phyloP scores from a whole-genome alignment of 352 stramenopile genomes.

The Phytophthora agathidicida region DNA sequence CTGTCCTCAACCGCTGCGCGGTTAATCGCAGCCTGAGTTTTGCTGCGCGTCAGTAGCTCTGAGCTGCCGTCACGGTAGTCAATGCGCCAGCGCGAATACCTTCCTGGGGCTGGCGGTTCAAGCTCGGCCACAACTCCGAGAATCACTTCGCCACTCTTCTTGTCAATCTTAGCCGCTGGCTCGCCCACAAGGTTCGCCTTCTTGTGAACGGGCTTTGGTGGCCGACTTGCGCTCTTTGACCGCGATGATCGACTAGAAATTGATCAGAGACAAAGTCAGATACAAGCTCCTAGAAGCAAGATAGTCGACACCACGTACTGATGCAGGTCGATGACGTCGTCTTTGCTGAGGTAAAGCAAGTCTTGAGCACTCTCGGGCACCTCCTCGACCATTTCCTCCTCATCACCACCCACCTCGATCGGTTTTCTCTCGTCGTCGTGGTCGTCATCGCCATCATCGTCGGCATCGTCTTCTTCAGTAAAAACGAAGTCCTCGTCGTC shows the following conservation, averaged over 20 bases:
- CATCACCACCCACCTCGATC: not conserved
- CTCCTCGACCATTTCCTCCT: constrained; percentile 36
- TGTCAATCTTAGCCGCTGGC: constrained; percentile 44
- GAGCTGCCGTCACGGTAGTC: constrained; percentile 64
- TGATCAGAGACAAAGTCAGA: constrained; percentile 9
- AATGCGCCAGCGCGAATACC: constrained; percentile 60
- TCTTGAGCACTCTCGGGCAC: constrained; percentile 48
- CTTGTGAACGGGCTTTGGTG: constrained; percentile 15
- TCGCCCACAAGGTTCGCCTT: constrained; percentile 44
- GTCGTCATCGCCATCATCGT: constrained; percentile 22
- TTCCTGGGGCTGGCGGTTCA: constrained; percentile 16
- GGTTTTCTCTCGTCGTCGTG: constrained; percentile 14
- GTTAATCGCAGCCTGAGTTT: constrained; percentile 38
- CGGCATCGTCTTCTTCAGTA: constrained; percentile 36
- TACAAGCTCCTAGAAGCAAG: not conserved
- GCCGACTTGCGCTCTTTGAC: constrained; percentile 24
- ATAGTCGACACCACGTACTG: constrained; percentile 37
- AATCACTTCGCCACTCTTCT: constrained; percentile 37
- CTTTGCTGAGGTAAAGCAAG: constrained; percentile 53
- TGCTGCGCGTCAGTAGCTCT: constrained; percentile 38
- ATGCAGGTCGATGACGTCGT: constrained; percentile 58
- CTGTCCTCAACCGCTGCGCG: constrained; percentile 31
- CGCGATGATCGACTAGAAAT: constrained; percentile 30
- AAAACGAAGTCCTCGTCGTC: constrained; percentile 61
- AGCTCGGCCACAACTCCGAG: constrained; percentile 62